These are phyloP conservation scores for Talaromyces sp. DNA, from an alignment of 2,329 filamentous ascomycete species.

Conservation along the genomic window DNA sequence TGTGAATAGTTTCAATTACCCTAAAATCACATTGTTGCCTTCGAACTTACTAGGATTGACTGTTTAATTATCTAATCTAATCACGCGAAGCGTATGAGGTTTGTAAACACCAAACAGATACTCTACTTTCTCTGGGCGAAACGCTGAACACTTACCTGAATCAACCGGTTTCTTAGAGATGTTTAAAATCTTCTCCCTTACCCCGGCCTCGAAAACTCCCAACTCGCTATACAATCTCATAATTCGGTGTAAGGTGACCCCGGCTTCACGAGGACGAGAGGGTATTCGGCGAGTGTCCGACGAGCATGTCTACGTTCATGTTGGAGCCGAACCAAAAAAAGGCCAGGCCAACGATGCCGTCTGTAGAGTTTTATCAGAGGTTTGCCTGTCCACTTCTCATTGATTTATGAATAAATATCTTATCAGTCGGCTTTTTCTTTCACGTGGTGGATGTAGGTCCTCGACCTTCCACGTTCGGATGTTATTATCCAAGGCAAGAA, in stretches of 20 bases:
- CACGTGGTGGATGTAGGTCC: constrained; percentile 39
- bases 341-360: constrained; percentile 68
- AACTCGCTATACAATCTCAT: constrained; percentile 43
- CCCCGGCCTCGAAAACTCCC: not conserved
- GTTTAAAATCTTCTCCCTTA: not conserved
- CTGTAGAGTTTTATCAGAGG: constrained; percentile 57
- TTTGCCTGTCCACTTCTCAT: constrained; percentile 23
- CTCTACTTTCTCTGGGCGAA: too few relatives aligned
- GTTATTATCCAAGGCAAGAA: constrained; percentile 59
- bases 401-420: not conserved
- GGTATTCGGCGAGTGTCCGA: constrained; percentile 56
- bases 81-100: too few relatives aligned
- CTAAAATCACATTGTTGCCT: too few relatives aligned
- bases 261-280: constrained; percentile 57
- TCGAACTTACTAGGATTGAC: too few relatives aligned
- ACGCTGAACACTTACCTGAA: not conserved
- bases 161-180: not conserved
- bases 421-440: not conserved
- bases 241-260: constrained; percentile 63
- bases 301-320: constrained; percentile 59
- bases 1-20: too few relatives aligned
- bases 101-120: too few relatives aligned
- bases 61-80: too few relatives aligned
- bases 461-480: constrained; percentile 60
- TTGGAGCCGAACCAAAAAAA: constrained; percentile 61